Base-by-base conservation (phyloP, 192 early-diverging fungal genomes). In the Entomortierella parvispora region DNA sequence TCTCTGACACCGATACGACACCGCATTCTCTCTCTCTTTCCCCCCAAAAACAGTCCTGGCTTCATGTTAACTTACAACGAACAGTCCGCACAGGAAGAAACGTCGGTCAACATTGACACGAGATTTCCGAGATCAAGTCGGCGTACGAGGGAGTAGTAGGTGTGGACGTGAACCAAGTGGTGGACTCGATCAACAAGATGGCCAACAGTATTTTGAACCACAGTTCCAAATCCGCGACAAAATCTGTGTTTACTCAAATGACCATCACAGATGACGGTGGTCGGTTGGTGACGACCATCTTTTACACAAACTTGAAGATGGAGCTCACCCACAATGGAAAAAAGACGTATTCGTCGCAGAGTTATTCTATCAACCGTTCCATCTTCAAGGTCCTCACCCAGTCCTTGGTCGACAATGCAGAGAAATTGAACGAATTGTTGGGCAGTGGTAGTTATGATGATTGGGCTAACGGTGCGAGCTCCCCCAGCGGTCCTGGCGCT, bases 141-240 rank as follows among this genome's bases (percentile, higher is more conserved):
- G 55, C 55, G 8, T 57, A 57, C 55, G 6, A 6, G 2, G 55
- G 55, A 12, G 33, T 57, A 6, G 55, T 31, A 6, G 12, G 32
- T 4, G 55, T 34, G 14, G 55, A 57, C 33, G 8, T 57, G 15
- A 1, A 57, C 2, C 6, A 31, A 0, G 17, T 57, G n/a, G 20
- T 22, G 7, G 2, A 40, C 7, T 57, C 55, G n/a, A 31, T 57
- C 37, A 23, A 17, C 2, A 22, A 25, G 20, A 57, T 57, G 55
- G 55, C 55, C 55, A 57, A 57, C 54, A 56, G 54, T n/a, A 56
- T 56, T 20, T 15, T 56, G 2, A 56, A 56, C 54, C 26, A 56
- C 28, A 56, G 54, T 40, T 34, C 54, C 1, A 40, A 56, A 33
- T 3, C 15, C 31, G 29, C 28, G 5, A 11, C 32, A 28, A 56